Base-by-base conservation (phyloP, 2,329 filamentous ascomycete genomes). In the Hypoxylon sp. region DNA sequence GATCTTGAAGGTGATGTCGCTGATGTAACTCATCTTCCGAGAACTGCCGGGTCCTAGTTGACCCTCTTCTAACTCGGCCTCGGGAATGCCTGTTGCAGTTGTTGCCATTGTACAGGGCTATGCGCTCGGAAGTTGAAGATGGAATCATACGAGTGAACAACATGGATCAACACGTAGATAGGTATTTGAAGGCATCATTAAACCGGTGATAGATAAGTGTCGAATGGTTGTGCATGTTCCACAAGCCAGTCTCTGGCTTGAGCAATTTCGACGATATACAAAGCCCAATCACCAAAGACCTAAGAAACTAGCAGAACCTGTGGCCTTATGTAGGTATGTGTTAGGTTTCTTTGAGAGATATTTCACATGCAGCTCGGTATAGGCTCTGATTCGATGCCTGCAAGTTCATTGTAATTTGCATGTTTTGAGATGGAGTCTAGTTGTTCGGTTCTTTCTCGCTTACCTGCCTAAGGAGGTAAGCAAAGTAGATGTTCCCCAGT, bases 1-100 rank as follows among this genome's bases (percentile, higher is more conserved):
- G 6, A 71, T 32, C 46, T 68, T 70, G 26, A 62, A 70, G 6
- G 70, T 74, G 48, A 71, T 62, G 26, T 72, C 64, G 52, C 64
- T 67, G 17, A 74, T 58, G 22, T 62, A 61, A 20, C 54, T 28
- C 5, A 30, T 58, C 32, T 19, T 52, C 19, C 60, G 56, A 22
- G 48, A 26, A 20, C 17, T 13, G 10, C 15, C 4, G 11, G 34
- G 46, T 17, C 20, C 47, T 17, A 10, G 28, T 6, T 59, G 50
- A 11, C 62, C 70, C 28, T 34, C 60, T 62, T 73, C 68, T 22
- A 64, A 13, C 17, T 69, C 68, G 22, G 19, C 39, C 47, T 39
- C 50, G n/a, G 19, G 44, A 37, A 43, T 19, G 17, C 24, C 48
- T 39, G 39, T 34, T 34, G 52, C 62, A 24, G 55, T 48, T 26